These are phyloP conservation scores for Colletotrichum noveboracense DNA, from an alignment of 2,329 filamentous ascomycete species.

Conservation along the genomic window DNA sequence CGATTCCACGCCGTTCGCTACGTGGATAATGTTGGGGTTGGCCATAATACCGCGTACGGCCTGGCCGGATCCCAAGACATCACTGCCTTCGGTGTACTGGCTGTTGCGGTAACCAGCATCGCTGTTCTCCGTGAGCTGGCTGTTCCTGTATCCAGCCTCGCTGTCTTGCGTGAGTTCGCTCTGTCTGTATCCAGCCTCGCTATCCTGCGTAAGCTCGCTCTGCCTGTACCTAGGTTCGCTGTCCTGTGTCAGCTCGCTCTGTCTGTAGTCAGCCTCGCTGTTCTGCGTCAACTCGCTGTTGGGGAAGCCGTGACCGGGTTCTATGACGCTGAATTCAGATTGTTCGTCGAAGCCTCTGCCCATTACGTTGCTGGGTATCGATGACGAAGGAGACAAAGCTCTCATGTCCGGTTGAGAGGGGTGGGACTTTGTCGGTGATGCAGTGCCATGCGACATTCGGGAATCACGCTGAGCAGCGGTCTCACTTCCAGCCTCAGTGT, in stretches of 20 bases:
- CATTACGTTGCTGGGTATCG: constrained; percentile 56
- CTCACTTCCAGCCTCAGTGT: constrained; percentile 72
- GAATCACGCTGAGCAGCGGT: constrained; percentile 62
- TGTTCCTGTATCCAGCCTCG: constrained; percentile 51
- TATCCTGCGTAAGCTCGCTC: constrained; percentile 36
- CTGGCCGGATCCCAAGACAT: constrained; percentile 59
- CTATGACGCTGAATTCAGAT: constrained; percentile 56
- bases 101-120: neutral
- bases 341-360: constrained; percentile 60
- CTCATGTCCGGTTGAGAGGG: constrained; percentile 41
- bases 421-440: constrained; percentile 64
- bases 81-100: neutral
- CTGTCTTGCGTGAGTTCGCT: constrained; percentile 57
- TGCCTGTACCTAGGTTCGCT: constrained; percentile 61
- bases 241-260: neutral
- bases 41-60: constrained; percentile 73
- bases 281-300: constrained; percentile 56
- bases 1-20: constrained; percentile 78
- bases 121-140: neutral
- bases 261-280: constrained; percentile 55
- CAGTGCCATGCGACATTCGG: constrained; percentile 51
- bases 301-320: constrained; percentile 57
- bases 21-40: constrained; percentile 79
- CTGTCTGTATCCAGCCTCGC: constrained; percentile 59
- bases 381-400: constrained; percentile 56